Conservation (phyloP, 306 rosid genomes). For the Rosa rugosa region DNA sequence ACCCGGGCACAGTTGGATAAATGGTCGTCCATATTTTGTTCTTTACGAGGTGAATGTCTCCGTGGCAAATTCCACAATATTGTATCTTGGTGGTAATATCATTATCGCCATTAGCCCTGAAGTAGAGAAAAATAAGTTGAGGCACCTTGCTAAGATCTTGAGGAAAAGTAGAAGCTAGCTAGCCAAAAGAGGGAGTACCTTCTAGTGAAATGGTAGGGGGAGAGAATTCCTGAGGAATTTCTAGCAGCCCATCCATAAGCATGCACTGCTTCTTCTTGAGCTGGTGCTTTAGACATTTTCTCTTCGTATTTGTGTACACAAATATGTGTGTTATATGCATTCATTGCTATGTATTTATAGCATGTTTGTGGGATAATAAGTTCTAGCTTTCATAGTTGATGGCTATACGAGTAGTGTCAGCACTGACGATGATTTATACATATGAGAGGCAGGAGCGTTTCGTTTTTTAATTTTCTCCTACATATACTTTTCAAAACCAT, state of each 20-base stretch:
- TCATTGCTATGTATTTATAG: too few species aligned
- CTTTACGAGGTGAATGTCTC: constrained; percentile 12
- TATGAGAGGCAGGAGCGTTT: too few species aligned
- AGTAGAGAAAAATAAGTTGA: not conserved
- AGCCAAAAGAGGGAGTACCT: not conserved
- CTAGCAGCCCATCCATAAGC: constrained; percentile 19
- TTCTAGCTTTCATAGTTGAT: too few species aligned
- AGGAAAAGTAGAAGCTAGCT: not conserved
- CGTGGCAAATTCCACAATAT: constrained; percentile 16
- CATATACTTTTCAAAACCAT: too few species aligned
- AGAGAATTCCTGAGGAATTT: constrained; percentile 14
- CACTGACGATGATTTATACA: too few species aligned
- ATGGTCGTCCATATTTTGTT: not conserved
- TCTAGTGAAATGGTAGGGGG: constrained; percentile 11
- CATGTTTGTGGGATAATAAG: too few species aligned
- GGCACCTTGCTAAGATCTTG: not conserved
- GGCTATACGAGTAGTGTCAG: too few species aligned
- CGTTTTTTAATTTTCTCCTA: too few species aligned
- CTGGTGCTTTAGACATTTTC: not conserved
- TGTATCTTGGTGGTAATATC: constrained; percentile 8
- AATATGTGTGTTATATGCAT: too few species aligned
- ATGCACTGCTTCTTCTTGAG: not conserved
- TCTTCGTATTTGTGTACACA: not conserved
- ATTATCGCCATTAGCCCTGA: constrained; percentile 4
- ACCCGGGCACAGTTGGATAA: constrained; percentile 15